Percentiles rank a stretch among this genome's conserved stretches.
Conservation (phyloP, 169 alveolate species). For the Eimeria mitis region DNA sequence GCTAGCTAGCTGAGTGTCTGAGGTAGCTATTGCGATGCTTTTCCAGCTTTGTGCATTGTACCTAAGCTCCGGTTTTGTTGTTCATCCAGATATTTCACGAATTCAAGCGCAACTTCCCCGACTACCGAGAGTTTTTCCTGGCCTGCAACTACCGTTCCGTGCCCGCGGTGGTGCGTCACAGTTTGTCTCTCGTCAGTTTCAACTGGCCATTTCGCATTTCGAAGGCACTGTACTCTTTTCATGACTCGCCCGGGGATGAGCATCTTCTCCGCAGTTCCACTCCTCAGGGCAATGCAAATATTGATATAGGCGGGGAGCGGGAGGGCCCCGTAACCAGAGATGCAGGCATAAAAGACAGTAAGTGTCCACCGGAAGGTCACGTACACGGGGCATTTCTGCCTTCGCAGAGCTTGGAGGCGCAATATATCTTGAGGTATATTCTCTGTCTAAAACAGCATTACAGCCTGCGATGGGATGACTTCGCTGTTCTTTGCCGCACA, state of each 20-base stretch:
- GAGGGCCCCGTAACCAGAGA: background rate
- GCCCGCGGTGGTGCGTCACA: constrained; percentile 66
- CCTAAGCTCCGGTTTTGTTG: background rate
- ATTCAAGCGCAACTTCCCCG: constrained; percentile 37
- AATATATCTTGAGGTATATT: constrained; percentile 84
- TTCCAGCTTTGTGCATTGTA: background rate
- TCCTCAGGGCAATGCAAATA: background rate
- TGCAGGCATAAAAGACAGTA: background rate
- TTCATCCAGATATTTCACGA: constrained; percentile 57
- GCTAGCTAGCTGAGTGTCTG: background rate
- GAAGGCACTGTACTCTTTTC: constrained; percentile 35
- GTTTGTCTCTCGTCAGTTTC: constrained; percentile 35
- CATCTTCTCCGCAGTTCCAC: background rate
- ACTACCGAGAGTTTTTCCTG: constrained; percentile 43
- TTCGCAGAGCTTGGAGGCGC: constrained; percentile 82
- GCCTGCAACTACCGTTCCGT: constrained; percentile 64
- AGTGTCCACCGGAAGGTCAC: background rate
- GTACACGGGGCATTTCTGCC: constrained; percentile 70
- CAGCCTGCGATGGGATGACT: constrained; percentile 88
- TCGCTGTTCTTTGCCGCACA: constrained; percentile 89
- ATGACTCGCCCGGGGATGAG: background rate
- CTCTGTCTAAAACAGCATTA: constrained; percentile 76
- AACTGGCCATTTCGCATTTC: constrained; percentile 70
- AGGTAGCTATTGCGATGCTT: background rate
- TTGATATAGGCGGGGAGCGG: background rate